Conservation (phyloP, 1,284 basidiomycete species). For the Limonomyces culmigenus region DNA sequence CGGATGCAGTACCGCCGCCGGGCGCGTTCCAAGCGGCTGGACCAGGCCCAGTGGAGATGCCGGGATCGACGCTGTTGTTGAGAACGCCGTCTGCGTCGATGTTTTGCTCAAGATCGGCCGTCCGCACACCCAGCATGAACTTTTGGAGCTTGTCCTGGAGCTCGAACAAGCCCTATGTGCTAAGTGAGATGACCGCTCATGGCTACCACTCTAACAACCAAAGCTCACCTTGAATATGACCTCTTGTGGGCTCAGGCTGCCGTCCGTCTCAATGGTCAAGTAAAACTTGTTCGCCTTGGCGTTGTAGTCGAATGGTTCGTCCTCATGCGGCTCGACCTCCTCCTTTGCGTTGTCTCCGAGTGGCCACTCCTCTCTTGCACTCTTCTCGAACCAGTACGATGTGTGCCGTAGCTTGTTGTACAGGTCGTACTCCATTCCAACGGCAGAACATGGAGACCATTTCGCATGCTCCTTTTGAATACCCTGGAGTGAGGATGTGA, state of each 20-base stretch:
- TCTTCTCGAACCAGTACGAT: conserved; percentile 86
- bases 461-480: conserved; percentile 98
- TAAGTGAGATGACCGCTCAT: not conserved
- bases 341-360: conserved; percentile 60
- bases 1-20: not conserved
- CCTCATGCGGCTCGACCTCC: conserved; percentile 66
- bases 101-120: conserved; percentile 26
- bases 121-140: conserved; percentile 58
- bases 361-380: conserved; percentile 71
- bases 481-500: conserved; percentile 33
- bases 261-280: conserved; percentile 83
- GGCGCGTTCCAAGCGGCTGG: conserved; percentile 2
- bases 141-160: conserved; percentile 72
- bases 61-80: conserved; percentile 9
- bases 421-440: conserved; percentile 97
- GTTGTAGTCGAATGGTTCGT: conserved; percentile 73
- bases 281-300: conserved; percentile 83
- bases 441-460: conserved; percentile 93
- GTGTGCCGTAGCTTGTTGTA: conserved; percentile 96
- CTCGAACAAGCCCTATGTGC: conserved; percentile 60
- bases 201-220: no score
- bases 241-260: conserved; percentile 75
- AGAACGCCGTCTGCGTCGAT: conserved; percentile 26
- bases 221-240: conserved; percentile 64
- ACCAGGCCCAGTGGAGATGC: conserved; percentile 1